Base-by-base conservation (phyloP, 2,329 filamentous ascomycete species). In the Alternaria rosae region DNA sequence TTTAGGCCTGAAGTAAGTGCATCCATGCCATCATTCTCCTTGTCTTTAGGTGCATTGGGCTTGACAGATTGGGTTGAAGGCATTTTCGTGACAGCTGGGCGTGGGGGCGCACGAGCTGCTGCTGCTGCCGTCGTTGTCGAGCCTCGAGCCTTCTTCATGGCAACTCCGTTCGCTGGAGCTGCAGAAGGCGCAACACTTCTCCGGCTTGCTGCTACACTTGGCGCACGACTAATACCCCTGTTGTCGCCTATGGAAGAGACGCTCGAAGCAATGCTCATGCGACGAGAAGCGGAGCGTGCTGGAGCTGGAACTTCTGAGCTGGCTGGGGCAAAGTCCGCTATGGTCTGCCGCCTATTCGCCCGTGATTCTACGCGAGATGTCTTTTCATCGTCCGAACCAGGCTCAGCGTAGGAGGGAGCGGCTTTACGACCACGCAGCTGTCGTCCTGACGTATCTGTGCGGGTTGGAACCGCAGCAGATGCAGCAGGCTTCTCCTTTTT, bases 361-460 rank as follows among this genome's bases (percentile, higher is more conserved):
- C 68, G 67, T 10, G 77, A 76, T 11, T 69, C 70, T 8, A 72
- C 56, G 11, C 65, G 71, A 12, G 71, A 63, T 3, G 60, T 56
- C 23, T 74, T 77, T 5, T 78, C 76, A 8, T 78, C 76, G 17
- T 77, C 78, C 0, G 78, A 78, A 28, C 85, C 85, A 12, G 86
- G 84, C 3, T 85, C 83, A n/a, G 84, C 81, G 10, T 85, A 83
- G n/a, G 83, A 80, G 5, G 86, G 60, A 2, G 75, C 71, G 11
- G 82, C 73, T 74, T 90, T 93, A 63, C 92, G 87, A 59, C 90
- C 89, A 30, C 93, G 87, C 55, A 95, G 82, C 64, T 92, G 89
- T 60, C 91, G 85, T n/a, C 78, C 76, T 6, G 74, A 75, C 1
- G 84, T 86, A 42, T 81, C 83, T 12, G 87, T 84, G 12, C 72